Evolutionary conservation across 306 rosid genomes (phyloP).

Genomic region (Medicago truncatula): DNA sequence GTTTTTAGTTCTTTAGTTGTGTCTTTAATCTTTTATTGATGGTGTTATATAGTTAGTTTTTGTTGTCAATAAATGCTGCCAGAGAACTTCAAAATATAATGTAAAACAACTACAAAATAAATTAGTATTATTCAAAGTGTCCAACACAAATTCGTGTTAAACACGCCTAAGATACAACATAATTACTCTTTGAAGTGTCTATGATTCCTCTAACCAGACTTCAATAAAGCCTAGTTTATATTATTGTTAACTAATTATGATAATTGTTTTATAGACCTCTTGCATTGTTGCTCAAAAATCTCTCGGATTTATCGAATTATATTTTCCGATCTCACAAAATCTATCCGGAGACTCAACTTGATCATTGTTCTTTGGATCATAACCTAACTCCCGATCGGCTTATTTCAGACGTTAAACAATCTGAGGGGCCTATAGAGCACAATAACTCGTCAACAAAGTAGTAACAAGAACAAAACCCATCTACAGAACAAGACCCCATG

Average conservation of each 20-base stretch:
- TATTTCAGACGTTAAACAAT: too few species aligned
- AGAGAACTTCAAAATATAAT: not conserved
- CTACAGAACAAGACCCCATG: conserved; percentile 31
- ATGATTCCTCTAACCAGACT: not conserved
- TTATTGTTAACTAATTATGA: not conserved
- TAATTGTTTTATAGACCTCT: too few species aligned
- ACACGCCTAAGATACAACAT: conserved; percentile 9
- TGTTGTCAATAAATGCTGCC: not conserved
- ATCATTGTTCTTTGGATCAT: too few species aligned
- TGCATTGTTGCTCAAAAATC: too few species aligned
- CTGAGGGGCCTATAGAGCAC: too few species aligned
- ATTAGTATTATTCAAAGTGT: not conserved
- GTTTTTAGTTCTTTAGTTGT: too few species aligned
- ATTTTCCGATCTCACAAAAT: too few species aligned
- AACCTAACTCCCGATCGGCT: too few species aligned
- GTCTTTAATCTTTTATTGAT: too few species aligned
- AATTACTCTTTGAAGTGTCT: not conserved
- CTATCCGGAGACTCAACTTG: too few species aligned
- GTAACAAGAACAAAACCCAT: conserved; percentile 32
- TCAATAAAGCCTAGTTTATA: conserved; percentile 1
- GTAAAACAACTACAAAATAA: not conserved
- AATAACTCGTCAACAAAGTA: conserved; percentile 38
- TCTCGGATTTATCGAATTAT: too few species aligned
- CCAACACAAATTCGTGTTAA: conserved; percentile 1
- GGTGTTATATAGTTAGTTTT: not conserved